Evolutionary conservation across 2,329 filamentous ascomycete species (phyloP), one percentile per base, ranked within the genome.

Genomic region (Byssoonygena ceratinophila): DNA sequence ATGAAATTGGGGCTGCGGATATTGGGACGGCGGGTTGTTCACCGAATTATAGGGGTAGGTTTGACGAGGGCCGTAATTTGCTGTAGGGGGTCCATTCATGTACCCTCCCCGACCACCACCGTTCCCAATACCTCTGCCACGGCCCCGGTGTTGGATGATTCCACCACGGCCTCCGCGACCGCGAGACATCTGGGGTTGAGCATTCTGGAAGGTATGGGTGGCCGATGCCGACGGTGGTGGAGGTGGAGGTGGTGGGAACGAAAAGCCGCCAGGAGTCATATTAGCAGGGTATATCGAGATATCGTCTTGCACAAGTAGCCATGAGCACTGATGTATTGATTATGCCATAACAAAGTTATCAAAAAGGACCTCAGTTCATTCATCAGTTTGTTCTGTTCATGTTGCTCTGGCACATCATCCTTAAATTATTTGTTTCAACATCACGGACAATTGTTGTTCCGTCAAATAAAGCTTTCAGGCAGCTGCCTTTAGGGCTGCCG

Each of bases 191-290:
- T 52, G 31, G 14, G 22, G 18, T 8, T 51, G 39, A 7, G 37
- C 39, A 20, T 37, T 37, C 7, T 36, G 49, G 22, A 52, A 52
- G 9, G 27, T 40, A 46, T 37, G 25, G 20, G 23, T 25, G 25
- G 44, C 22, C 23, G 29, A 25, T 11, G 43, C 14, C 16, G 31
- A 39, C 22, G 52, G 34, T 22, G 68, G 68, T 34, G 69, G 68
- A 32, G 70, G 71, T 20, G 71, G 71, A 27, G 71, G 71, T 18
- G 70, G 71, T 54, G 71, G 71, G 58, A 73, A 74, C 39, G 71
- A 68, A 60, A 74, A 74, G 23, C 67, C 68, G 61, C 71, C 66
- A 48, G 68, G 63, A 59, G 61, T 66, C 68, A 71, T 71, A 51
- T 51, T 62, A 14, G 44, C 6, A 16, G 29, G 27, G 27, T 8